These are phyloP conservation scores for Centrapalus pauciflorus DNA, from an alignment of 129 eudicot genomes.

Conservation along the genomic window DNA sequence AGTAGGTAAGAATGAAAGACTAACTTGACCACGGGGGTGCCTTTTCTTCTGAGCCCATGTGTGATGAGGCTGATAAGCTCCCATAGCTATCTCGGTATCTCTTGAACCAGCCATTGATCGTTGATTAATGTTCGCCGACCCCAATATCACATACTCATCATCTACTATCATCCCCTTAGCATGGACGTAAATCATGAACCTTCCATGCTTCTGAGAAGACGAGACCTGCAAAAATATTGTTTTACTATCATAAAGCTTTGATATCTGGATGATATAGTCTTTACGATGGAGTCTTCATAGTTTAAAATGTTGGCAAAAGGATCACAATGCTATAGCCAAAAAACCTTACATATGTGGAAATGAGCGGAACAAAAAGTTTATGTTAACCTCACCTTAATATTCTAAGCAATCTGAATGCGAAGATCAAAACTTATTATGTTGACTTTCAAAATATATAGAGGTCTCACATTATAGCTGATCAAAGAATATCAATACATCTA, in stretches of 20 bases:
- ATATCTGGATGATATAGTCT: neutral
- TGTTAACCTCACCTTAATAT: too few species aligned
- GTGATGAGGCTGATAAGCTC: constrained; percentile 84
- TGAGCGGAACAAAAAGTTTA: too few species aligned
- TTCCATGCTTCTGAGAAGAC: constrained; percentile 53
- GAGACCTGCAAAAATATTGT: constrained; percentile 40
- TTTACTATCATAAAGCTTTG: neutral
- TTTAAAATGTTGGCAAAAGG: neutral
- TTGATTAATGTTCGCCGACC: constrained; percentile 93
- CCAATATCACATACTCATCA: constrained; percentile 82
- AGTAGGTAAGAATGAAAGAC: constrained; percentile 7
- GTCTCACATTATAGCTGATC: neutral
- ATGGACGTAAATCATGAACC: constrained; percentile 89
- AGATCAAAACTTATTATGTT: neutral
- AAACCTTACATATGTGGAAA: too few species aligned
- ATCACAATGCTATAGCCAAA: neutral
- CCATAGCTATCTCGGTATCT: constrained; percentile 98
- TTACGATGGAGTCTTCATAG: neutral
- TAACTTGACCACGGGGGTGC: constrained; percentile 81
- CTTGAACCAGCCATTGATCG: constrained; percentile 95
- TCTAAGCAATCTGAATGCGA: neutral
- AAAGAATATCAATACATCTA: neutral
- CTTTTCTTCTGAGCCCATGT: constrained; percentile 62
- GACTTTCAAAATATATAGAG: neutral
- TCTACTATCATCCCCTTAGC: constrained; percentile 98